phyloP scores from a whole-genome alignment of 306 rosid genomes.

The Medicago truncatula region MtrunA17r5.0-ANR NC_053042.1:30247501-30248000 shows the following conservation, averaged over 20 bases:
- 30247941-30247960: constrained; percentile 82
- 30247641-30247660: constrained; percentile 34
- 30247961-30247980: constrained; percentile 63
- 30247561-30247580: constrained; percentile 62
- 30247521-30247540: constrained; percentile 94
- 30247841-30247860: constrained; percentile 26
- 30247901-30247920: constrained; percentile 27
- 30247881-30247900: constrained; percentile 2
- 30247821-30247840: not conserved
- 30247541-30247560: constrained; percentile 84
- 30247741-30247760: constrained; percentile 4
- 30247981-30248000: constrained; percentile 80
- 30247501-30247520: constrained; percentile 90
- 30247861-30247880: not conserved
- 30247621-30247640: constrained; percentile 21
- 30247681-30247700: constrained; percentile 94
- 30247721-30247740: constrained; percentile 27
- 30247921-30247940: constrained; percentile 47
- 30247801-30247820: not conserved
- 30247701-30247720: constrained; percentile 75
- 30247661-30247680: constrained; percentile 59
- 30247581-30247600: constrained; percentile 34
- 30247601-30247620: constrained; percentile 10
- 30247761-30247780: constrained; percentile 8
- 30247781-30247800: not conserved